phyloP scores from a whole-genome alignment of 257 asterid genomes.

The Capsicum pubescens region DNA sequence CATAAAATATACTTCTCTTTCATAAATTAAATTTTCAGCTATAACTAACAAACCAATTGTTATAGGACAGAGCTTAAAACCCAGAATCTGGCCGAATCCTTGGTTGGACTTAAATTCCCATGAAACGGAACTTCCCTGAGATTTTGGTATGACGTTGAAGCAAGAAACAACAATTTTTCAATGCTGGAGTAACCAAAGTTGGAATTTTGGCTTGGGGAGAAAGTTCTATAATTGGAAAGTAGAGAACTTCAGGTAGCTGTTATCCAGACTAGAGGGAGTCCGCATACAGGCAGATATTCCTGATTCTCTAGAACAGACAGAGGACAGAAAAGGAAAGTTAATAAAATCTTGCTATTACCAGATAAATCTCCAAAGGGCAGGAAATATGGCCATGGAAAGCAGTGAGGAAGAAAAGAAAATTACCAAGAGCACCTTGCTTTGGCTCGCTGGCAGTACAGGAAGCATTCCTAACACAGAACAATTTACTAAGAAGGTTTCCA shows the following conservation, averaged over 20 bases:
- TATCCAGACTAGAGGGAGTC: conserved; percentile 20
- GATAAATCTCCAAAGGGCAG: neutral
- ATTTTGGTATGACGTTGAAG: neutral
- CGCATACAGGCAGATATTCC: neutral
- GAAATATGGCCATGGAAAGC: conserved; percentile 13
- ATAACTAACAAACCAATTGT: conserved; percentile 8
- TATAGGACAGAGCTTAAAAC: conserved; percentile 20
- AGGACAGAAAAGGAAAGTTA: conserved; percentile 1
- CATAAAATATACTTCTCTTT: neutral
- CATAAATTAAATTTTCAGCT: neutral
- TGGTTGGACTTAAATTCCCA: neutral
- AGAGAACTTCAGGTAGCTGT: neutral
- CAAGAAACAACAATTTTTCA: conserved; percentile 13
- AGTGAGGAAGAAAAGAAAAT: neutral
- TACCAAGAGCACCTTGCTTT: conserved; percentile 1
- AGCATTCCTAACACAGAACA: neutral
- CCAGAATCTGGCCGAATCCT: neutral
- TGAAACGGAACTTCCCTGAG: neutral
- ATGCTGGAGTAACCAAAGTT: conserved; percentile 11
- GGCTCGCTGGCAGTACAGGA: conserved; percentile 5
- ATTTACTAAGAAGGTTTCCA: conserved; percentile 7
- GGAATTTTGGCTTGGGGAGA: neutral
- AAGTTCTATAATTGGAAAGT: neutral
- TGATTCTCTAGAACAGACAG: conserved; percentile 12
- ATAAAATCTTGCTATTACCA: conserved; percentile 15